Evolutionary conservation across 163 green algal genomes (phyloP).

Genomic region (Smithsoniella earleae): DNA sequence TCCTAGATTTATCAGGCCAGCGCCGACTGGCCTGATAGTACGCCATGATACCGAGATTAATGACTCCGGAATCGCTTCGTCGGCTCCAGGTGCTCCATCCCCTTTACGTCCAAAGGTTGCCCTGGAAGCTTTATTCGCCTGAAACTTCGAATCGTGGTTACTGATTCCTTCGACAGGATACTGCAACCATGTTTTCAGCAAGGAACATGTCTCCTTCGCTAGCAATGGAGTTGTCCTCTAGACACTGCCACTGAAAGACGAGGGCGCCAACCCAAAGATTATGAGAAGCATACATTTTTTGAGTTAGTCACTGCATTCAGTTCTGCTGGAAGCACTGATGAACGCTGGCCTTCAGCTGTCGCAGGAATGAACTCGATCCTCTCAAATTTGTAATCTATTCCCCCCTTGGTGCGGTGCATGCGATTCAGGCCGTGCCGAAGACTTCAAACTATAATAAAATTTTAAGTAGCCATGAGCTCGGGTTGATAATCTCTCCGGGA

Average conservation of each 20-base stretch:
- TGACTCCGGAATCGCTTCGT: not conserved
- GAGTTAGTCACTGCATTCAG: not conserved
- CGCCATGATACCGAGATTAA: not conserved
- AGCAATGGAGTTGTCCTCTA: not conserved
- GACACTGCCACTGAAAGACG: not conserved
- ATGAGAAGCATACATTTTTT: not conserved
- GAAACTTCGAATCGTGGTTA: not conserved
- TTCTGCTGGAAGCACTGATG: not conserved
- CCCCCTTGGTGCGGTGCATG: not conserved
- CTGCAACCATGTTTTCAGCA: not conserved
- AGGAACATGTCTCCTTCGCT: not conserved
- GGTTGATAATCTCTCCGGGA: too few relatives aligned
- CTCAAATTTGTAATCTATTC: conserved; percentile 22
- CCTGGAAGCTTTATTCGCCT: too few relatives aligned
- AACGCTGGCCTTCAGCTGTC: not conserved
- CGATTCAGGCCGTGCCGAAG: not conserved
- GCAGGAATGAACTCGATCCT: conserved; percentile 14
- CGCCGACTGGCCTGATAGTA: conserved; percentile 12
- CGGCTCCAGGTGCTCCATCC: too few relatives aligned
- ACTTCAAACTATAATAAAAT: too few relatives aligned
- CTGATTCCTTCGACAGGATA: not conserved
- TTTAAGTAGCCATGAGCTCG: too few relatives aligned
- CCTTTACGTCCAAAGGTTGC: too few relatives aligned
- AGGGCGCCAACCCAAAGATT: not conserved
- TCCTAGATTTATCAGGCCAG: conserved; percentile 69